Conservation (phyloP, 2,329 filamentous ascomycete species). For the Botrytis pseudocinerea region DNA sequence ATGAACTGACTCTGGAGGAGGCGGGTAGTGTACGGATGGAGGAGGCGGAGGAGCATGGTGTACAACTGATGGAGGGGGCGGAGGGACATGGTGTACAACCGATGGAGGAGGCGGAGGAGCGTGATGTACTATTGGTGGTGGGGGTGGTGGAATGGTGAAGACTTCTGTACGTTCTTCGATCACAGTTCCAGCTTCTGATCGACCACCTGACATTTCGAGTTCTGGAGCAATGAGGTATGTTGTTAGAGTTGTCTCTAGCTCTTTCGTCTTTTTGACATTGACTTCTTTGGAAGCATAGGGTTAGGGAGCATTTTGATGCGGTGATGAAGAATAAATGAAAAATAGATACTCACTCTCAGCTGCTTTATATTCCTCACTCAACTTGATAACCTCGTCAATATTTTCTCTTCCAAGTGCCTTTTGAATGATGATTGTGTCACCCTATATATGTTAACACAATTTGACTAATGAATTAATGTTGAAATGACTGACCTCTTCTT, state of each 20-base stretch:
- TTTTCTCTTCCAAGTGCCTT: constrained; percentile 86
- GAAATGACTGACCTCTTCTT: constrained; percentile 69
- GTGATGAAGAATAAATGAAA: constrained; percentile 6
- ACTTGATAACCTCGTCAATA: constrained; percentile 83
- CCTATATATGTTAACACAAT: constrained; percentile 54
- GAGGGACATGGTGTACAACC: constrained; percentile 18
- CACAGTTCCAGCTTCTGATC: constrained; percentile 50
- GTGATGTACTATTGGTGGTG: constrained; percentile 25
- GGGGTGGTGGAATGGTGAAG: constrained; percentile 39
- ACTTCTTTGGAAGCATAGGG: constrained; percentile 23
- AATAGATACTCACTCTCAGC: constrained; percentile 47
- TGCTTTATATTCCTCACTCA: constrained; percentile 74
- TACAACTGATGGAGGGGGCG: constrained; percentile 21
- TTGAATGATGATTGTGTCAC: constrained; percentile 76
- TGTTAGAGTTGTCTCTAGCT: constrained; percentile 32
- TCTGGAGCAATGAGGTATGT: constrained; percentile 34
- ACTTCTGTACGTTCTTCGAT: constrained; percentile 53
- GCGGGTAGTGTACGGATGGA: constrained; percentile 28
- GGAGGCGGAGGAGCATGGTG: constrained; percentile 31
- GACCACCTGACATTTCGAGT: constrained; percentile 43
- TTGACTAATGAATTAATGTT: background rate
- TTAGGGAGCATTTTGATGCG: constrained; percentile 26
- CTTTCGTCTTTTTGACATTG: constrained; percentile 15
- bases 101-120: constrained; percentile 33
- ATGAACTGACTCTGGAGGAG: constrained; percentile 6